Evolutionary conservation across 257 asterid genomes (phyloP).

Genomic region (Solanum paucissectum): DNA sequence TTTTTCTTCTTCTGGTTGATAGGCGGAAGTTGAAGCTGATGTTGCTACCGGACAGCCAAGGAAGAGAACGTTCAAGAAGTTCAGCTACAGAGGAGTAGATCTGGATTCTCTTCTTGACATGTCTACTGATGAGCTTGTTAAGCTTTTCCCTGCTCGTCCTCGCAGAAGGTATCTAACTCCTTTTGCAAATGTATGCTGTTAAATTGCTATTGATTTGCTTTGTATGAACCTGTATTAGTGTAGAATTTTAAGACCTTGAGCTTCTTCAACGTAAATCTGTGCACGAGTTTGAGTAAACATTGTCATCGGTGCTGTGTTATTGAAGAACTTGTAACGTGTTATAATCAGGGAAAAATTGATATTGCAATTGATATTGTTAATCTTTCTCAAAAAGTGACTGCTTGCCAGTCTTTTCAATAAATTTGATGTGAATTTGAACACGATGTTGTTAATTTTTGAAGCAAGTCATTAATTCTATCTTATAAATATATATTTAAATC

Average conservation of each 20-base stretch:
- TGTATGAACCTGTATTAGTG: not conserved
- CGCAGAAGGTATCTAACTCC: slow-evolving; percentile 41
- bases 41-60: slow-evolving; percentile 57
- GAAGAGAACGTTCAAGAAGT: slow-evolving; percentile 90
- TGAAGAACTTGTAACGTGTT: not conserved
- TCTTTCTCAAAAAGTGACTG: not conserved
- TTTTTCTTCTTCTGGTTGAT: not conserved
- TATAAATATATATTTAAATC: not conserved
- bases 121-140: slow-evolving; percentile 79
- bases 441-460: not conserved
- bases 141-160: slow-evolving; percentile 69
- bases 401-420: accelerated
- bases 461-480: not conserved
- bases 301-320: not conserved
- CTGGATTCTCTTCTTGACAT: slow-evolving; percentile 87
- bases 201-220: not conserved
- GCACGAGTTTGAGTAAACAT: not conserved
- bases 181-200: not conserved
- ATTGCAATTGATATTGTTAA: no score
- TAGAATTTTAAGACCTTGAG: not conserved
- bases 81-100: slow-evolving; percentile 82
- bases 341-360: not conserved
- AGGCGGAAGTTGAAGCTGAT: slow-evolving; percentile 73
- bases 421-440: not conserved
- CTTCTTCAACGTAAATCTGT: not conserved